Base-by-base conservation (phyloP, 495 filamentous ascomycete genomes). In the Hyaloscypha hepaticicola region DNA sequence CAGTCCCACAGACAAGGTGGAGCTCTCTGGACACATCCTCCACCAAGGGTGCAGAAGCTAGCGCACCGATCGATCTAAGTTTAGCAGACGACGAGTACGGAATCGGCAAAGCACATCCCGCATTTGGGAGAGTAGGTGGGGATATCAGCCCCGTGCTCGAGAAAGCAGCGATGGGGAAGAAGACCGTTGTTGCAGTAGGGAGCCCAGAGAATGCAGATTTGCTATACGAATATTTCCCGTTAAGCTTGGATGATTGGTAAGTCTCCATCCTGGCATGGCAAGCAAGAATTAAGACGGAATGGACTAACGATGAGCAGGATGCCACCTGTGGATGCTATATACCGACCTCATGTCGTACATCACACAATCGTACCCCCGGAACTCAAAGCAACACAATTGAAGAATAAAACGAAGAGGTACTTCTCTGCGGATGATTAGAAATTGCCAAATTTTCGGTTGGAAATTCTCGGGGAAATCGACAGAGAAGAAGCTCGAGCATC, bases 331-430 rank as follows among this genome's bases (percentile, higher is more conserved):
- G 92, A 96, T 74, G 92, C 92, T 8, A 88, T 96, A 45, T 96
- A 96, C 67, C 80, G 92, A n/a, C 92, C 92, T 9, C 92, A 96
- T 74, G 90, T 95, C 8, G 92, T 96, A 2, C 92, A 96, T 75
- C 92, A 96, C 72, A 93, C 88, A 34, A 88, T 88, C 50, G 79
- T 92, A 58, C 90, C 90, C 3, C 79, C 83, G 48, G 90, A 94
- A 70, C 83, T 88, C 69, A 93, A 92, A 69, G 88, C 88, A 16
- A 80, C 87, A 55, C 85, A 86, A 64, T 81, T 84, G 4, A 82
- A 85, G 71, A 88, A 85, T 64, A 87, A 88, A 69, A 87, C 85
- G 60, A 96, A 93, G 72, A 82, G 91, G 51, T 96, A 94, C 72
- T 94, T 96, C 73, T 86, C 85, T 3, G 90, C 89, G 25, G 88